phyloP scores from a whole-genome alignment of 305 asterid genomes.

The Solanum hybrid region DNA sequence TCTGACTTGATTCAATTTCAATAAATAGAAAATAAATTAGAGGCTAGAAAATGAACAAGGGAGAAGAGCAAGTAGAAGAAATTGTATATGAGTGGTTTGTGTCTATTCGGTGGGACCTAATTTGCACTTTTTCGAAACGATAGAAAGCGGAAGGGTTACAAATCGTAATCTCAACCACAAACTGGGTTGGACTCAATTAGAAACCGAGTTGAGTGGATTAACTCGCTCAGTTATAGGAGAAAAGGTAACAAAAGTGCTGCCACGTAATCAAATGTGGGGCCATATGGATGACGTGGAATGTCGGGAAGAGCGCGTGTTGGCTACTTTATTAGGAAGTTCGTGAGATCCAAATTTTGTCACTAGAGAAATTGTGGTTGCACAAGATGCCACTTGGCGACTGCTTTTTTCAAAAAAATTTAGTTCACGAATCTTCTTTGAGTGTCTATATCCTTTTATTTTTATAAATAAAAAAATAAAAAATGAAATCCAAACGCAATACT shows the following conservation, averaged over 20 bases:
- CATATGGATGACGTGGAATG: neutral
- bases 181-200: neutral
- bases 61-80: slow-evolving; percentile 11
- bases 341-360: neutral
- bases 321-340: neutral
- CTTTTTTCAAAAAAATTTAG: neutral
- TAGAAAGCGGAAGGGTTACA: slow-evolving; percentile 3
- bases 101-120: slow-evolving; percentile 16
- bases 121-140: slow-evolving; percentile 49
- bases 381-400: neutral
- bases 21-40: slow-evolving; percentile 26
- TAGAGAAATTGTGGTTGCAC: neutral
- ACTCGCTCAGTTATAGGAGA: neutral
- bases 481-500: neutral
- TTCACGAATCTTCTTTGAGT: neutral
- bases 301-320: neutral
- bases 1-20: slow-evolving; percentile 3
- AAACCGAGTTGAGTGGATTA: too few species aligned
- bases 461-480: neutral
- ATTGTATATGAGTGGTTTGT: neutral
- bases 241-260: neutral
- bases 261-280: neutral
- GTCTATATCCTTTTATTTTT: neutral
- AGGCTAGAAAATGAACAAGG: slow-evolving; percentile 37
- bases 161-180: slow-evolving; percentile 17